These are phyloP conservation scores for Boletus fagicola DNA, from an alignment of 768 basidiomycete genomes.

Conservation along the genomic window DNA sequence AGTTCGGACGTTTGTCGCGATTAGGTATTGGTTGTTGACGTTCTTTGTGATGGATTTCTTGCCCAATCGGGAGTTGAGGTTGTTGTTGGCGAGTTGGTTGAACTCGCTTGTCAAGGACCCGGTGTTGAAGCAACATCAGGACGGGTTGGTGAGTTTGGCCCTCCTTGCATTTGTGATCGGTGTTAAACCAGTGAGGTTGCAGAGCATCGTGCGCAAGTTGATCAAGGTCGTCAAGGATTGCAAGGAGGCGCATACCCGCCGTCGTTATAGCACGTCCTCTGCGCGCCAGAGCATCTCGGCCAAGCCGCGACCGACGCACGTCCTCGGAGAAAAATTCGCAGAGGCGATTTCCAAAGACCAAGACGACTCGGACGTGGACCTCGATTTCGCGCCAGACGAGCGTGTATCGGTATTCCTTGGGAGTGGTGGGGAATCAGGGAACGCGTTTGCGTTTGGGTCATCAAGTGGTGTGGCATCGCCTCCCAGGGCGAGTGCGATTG, in stretches of 20 bases:
- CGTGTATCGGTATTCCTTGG: constrained; percentile 38
- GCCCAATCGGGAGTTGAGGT: constrained; percentile 72
- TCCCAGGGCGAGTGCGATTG: constrained; percentile 46
- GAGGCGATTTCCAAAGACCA: constrained; percentile 48
- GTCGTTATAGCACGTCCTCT: constrained; percentile 30
- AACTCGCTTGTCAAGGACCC: constrained; percentile 75
- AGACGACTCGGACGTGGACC: constrained; percentile 70
- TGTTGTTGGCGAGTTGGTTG: constrained; percentile 74
- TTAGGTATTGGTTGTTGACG: constrained; percentile 87
- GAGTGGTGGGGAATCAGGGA: constrained; percentile 39
- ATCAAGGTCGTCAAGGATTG: constrained; percentile 83
- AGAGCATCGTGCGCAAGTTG: constrained; percentile 80
- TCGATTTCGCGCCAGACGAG: constrained; percentile 68
- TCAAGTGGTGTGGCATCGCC: constrained; percentile 28
- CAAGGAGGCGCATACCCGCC: constrained; percentile 60
- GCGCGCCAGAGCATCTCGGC: constrained; percentile 31
- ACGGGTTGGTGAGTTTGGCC: constrained; percentile 67
- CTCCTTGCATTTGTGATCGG: not conserved
- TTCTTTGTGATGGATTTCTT: constrained; percentile 90
- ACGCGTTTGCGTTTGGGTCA: constrained; percentile 40
- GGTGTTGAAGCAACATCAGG: constrained; percentile 59
- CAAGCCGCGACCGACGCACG: constrained; percentile 41
- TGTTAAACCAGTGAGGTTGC: constrained; percentile 8
- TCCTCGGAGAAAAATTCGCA: constrained; percentile 66
- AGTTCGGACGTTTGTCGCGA: constrained; percentile 85